Evolutionary conservation across 2,329 filamentous ascomycete species (phyloP), one percentile per base, ranked within the genome.

Genomic region (Huntiella abstrusa): DNA sequence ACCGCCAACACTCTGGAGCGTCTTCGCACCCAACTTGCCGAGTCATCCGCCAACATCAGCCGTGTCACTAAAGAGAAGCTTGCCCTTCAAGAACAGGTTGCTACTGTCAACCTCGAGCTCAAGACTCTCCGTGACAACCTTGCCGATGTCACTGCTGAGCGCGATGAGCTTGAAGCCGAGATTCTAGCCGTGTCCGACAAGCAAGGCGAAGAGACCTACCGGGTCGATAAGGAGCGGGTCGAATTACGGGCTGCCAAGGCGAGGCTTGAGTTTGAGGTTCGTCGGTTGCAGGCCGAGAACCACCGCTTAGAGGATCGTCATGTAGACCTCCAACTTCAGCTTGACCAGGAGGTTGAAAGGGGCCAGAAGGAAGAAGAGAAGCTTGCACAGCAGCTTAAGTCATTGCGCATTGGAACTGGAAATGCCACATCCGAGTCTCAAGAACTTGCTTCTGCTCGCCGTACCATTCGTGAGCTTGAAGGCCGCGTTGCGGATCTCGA

Each of bases 191-290:
- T 49, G 3, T 32, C 28, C 8, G 41, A 47, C 32, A 41, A 73
- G 35, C 68, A 71, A 46, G 72, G 71, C 42, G 69, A 69, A 46
- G 72, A 77, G 49, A 73, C 69, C 1, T 69, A 74, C 53, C 70
- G 69, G 10, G 58, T 80, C 40, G 79, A 83, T 53, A 73, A 77
- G 51, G 80, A 84, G 55, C 76, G 78, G 52, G 62, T 80, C 40
- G 77, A 83, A 46, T 64, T 84, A 17, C 74, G 77, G 13, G 75
- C 76, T 22, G 63, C 72, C n/a, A 80, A 78, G 56, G 63, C 76
- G 51, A 79, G 76, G 54, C 67, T 83, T 13, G 80, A 84, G 52
- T 70, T 65, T 50, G 80, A 84, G 54, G 64, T 81, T 12, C 73
- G 75, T 37, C 68, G 76, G 10, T 62, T 83, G 12, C 73, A 67